These are phyloP conservation scores for Grosmannia serpens DNA, from an alignment of 2,329 filamentous ascomycete species.

Conservation along the genomic window DNA sequence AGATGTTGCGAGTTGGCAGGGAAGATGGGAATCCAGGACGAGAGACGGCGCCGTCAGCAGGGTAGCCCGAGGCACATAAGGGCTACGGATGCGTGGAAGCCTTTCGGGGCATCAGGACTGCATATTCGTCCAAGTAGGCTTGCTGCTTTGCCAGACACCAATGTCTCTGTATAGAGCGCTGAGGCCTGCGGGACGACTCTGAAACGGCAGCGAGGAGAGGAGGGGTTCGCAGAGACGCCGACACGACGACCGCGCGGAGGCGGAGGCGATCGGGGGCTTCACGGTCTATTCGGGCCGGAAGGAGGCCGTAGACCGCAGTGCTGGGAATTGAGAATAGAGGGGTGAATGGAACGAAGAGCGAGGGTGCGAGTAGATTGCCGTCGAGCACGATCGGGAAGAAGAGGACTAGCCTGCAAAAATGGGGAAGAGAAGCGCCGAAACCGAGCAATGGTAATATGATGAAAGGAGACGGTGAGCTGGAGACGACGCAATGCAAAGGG, in stretches of 20 bases:
- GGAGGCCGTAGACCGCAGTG: too few relatives aligned
- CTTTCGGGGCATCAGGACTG: not conserved
- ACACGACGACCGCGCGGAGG: too few relatives aligned
- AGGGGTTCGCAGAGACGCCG: too few relatives aligned
- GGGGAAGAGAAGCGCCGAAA: not conserved
- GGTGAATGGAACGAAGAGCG: too few relatives aligned
- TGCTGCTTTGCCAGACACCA: too few relatives aligned
- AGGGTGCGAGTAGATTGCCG: too few relatives aligned
- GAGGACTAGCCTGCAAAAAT: not conserved
- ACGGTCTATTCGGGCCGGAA: too few relatives aligned
- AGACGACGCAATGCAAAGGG: not conserved
- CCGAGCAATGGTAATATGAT: not conserved
- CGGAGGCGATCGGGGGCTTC: too few relatives aligned
- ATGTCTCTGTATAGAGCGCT: too few relatives aligned
- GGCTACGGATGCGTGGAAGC: not conserved
- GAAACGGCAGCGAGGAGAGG: too few relatives aligned
- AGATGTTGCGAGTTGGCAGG: not conserved
- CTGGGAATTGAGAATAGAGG: too few relatives aligned
- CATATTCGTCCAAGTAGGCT: not conserved
- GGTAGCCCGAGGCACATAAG: not conserved
- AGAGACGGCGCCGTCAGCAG: not conserved
- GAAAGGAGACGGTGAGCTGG: not conserved
- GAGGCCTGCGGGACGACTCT: too few relatives aligned
- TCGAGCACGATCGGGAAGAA: not conserved
- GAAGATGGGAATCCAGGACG: not conserved